Evolutionary conservation across 1,139 yeast genomes (phyloP), one percentile per base, ranked within the genome.

Genomic region (Nakaseomyces uthaithaninus): DNA sequence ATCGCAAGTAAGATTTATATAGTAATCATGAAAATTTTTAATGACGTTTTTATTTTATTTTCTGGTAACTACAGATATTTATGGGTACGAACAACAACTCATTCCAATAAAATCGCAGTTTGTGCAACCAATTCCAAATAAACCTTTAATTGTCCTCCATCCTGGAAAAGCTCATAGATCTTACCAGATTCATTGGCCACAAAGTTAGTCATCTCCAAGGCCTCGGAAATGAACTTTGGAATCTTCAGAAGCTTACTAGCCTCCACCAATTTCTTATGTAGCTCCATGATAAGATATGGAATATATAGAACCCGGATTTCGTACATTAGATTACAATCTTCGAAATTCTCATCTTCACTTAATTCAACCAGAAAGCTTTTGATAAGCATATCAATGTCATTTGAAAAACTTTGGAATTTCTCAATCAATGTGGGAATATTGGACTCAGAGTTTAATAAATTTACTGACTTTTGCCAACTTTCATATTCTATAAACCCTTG

Each of bases 261-360:
- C 24, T 60, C 62, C n/a, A 75, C 71, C 48, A 75, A 70, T 7
- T 78, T 71, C 37, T 70, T 68, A 43, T 78, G 72, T 36, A 82
- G 63, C 48, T 80, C 83, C 42, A 80, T 74, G 26, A 84, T 68
- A 42, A 84, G 61, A 49, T 73, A 75, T 15, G 95, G 94, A n/a
- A 84, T 72, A 58, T 84, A 86, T 16, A 79, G 62, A 7, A 77
- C 67, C 54, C 94, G 71, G 42, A 82, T 66, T 41, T 57, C 61
- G 39, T 47, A 54, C 20, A 55, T 36, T 3, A 53, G 44, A 16
- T 49, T 50, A 40, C 42, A 40, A 33, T 65, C 66, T 15, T 50
- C 45, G 8, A 47, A 40, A 9, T 48, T 23, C 3, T 47, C 53
- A 19, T 48, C 45, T 31, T 60, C 61, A n/a, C 61, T 50, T 16